Base-by-base conservation (phyloP, 345 rosid genomes). In the Lepidium didymum region DNA sequence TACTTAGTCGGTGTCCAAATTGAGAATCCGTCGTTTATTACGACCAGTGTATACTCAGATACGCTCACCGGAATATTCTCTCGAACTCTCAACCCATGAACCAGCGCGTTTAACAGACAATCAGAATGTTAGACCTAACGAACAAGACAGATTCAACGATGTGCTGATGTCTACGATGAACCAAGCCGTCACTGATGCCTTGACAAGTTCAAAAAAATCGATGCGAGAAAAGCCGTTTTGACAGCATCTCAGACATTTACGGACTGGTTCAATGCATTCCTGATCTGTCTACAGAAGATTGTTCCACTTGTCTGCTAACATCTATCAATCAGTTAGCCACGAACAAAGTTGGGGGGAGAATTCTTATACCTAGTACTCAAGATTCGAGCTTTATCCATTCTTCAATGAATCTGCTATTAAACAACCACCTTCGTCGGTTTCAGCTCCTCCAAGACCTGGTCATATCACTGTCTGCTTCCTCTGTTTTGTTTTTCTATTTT, bases 201-300 rank as follows among this genome's bases (percentile, higher is more conserved):
- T 50, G 0, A 38, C 0, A 7, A 68, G 51, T 47, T 5, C 62
- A 0, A 61, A 67, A 37, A 83, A 60, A 57, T 86, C 43, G 81
- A 75, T 0, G 65, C 60, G 3, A 34, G 14, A 13, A 53, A 46
- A 2, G 47, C n/a, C 1, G 14, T 44, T 25, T 51, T 37, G 3
- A 46, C 70, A 0, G 49, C 33, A 18, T 64, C 15, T 1, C 52
- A 62, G 47, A 51, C 2, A 0, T 10, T 86, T 88, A 72, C 64
- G 62, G 42, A 1, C 72, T 88, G 1, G 82, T 41, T 4, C 85
- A 88, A 78, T 88, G 95, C 74, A 80, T 78, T 3, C 84, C 79
- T 9, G 89, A 86, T 74, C 60, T 86, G 7, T 67, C 78, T 0
- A 3, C 5, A 0, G 6, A 8, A 2, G 74, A 59, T 0, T 85